Base-by-base conservation (phyloP, 2,329 filamentous ascomycete species). In the Colletotrichum agaves region DNA sequence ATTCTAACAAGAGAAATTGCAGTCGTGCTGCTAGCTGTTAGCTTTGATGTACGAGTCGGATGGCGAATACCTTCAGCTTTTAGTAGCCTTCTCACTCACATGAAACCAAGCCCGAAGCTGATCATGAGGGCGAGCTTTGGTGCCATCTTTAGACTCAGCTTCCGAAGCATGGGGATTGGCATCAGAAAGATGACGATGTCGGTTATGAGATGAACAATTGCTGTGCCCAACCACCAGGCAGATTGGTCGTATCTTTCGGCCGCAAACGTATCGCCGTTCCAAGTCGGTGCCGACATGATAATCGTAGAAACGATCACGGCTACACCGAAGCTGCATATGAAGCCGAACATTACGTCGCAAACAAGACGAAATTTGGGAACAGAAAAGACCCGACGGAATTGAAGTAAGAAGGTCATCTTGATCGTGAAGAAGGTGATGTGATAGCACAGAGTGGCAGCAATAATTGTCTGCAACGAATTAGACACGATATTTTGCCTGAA, bases 181-280 rank as follows among this genome's bases (percentile, higher is more conserved):
- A 69, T 67, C 19, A 61, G 8, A 10, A 69, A 57, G 11, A 69
- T 62, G n/a, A 69, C 43, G n/a, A 69, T 57, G 27, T 69, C 66
- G 3, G 62, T 69, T 17, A 35, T 27, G 21, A 69, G 19, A 46
- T 67, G 62, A 8, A 69, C 63, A 6, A 19, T 12, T 13, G 49
- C 39, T 1, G 66, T 67, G 5, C 19, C 62, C 2, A 62, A 13
- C 62, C 63, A 69, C 66, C 66, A 69, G 2, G 37, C 11, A 5
- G 4, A 8, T 21, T 68, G 61, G 4, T 68, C 5, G 5, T 65
- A 65, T 7, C 41, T 35, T 33, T 37, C 31, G 2, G 17, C 19
- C 11, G 33, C 39, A 1, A 47, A 44, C 1, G 64, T 35, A 12
- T 68, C 65, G 2, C 65, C 61, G 7, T 56, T 49, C 65, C 65